Evolutionary conservation across 2,329 filamentous ascomycete species (phyloP).

Genomic region (Cercospora beticola): DNA sequence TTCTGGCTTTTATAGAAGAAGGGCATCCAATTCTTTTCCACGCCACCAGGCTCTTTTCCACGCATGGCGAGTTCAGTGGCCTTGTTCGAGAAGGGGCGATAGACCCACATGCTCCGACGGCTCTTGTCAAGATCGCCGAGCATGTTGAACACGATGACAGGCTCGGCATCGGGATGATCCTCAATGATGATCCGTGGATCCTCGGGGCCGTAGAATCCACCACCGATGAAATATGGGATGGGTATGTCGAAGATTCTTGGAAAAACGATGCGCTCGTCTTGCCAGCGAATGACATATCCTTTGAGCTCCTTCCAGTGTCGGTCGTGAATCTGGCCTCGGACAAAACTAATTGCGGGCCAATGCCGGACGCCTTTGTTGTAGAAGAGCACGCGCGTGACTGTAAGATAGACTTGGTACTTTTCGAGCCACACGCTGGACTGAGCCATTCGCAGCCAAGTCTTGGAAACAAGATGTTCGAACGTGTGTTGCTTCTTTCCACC

Average conservation of each 20-base stretch:
- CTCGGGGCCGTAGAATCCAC: conserved; percentile 29
- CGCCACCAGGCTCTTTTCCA: neutral
- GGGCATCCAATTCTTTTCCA: conserved; percentile 3
- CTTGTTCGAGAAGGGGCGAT: neutral
- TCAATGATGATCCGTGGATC: conserved; percentile 33
- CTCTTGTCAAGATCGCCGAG: conserved; percentile 11
- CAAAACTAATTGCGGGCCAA: conserved; percentile 32
- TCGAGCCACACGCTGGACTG: neutral
- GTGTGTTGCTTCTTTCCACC: neutral
- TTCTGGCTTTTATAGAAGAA: conserved; percentile 1
- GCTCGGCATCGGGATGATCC: conserved; percentile 31
- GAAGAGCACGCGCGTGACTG: conserved; percentile 18
- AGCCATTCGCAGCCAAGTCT: neutral
- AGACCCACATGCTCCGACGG: neutral
- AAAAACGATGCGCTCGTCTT: neutral
- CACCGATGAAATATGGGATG: neutral
- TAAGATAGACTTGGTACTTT: neutral
- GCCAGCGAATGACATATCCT: neutral
- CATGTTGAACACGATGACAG: conserved; percentile 35
- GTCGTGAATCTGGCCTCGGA: conserved; percentile 31
- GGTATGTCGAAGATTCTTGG: neutral
- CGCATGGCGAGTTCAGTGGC: neutral
- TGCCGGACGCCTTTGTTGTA: conserved; percentile 16
- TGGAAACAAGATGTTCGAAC: neutral
- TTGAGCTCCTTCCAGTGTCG: conserved; percentile 22